Conservation (phyloP, 768 basidiomycete genomes). For the Trametes coccinea region DNA sequence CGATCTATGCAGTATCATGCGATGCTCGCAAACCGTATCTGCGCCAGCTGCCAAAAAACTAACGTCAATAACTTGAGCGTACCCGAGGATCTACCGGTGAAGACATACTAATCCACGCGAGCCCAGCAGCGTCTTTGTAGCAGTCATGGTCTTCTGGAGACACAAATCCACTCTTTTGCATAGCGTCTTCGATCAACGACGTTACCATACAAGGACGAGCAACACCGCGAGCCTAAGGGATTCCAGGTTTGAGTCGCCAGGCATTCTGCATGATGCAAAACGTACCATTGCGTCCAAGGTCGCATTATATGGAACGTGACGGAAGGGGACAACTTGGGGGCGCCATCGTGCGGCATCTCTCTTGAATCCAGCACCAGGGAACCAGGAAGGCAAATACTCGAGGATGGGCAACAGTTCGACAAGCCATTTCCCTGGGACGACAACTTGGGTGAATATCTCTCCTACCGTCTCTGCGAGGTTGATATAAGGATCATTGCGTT, state of each 20-base stretch:
- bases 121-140: neutral
- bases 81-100: too few relatives aligned
- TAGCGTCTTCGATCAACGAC: neutral
- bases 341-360: slow-evolving; percentile 7
- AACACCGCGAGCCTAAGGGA: neutral
- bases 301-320: too few relatives aligned
- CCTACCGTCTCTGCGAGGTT: neutral
- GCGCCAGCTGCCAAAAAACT: slow-evolving; percentile 8
- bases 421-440: neutral
- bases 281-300: too few relatives aligned
- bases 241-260: too few relatives aligned
- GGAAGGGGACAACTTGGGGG: too few relatives aligned
- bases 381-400: slow-evolving; percentile 24
- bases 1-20: neutral
- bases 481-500: neutral
- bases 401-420: neutral
- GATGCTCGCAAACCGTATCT: slow-evolving; percentile 8
- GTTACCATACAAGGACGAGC: neutral
- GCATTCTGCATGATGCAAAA: too few relatives aligned
- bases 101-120: slow-evolving; percentile 1
- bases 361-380: slow-evolving; percentile 29
- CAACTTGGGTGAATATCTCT: neutral
- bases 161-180: neutral
- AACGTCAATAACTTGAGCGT: neutral
- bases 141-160: neutral